phyloP scores from a whole-genome alignment of 73 alveolate genomes.

The Stentor coeruleus region DNA sequence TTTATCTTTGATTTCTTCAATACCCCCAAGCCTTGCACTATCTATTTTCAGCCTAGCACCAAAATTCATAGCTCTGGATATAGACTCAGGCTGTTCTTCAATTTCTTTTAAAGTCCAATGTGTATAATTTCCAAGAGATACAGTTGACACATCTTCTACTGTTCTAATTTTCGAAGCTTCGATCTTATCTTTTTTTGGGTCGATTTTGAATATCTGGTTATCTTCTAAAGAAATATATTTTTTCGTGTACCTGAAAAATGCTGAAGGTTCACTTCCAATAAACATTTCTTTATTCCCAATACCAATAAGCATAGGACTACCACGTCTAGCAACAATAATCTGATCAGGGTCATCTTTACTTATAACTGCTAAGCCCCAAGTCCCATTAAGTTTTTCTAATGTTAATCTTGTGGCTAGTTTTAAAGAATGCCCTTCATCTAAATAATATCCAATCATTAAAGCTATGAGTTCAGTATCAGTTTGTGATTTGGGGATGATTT shows the following conservation, averaged over 20 bases:
- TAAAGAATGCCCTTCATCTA: constrained; percentile 48
- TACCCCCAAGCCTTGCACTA: constrained; percentile 67
- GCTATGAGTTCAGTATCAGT: constrained; percentile 89
- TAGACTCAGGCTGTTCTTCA: constrained; percentile 67
- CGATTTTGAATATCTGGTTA: constrained; percentile 59
- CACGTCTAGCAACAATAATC: constrained; percentile 53
- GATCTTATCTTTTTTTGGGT: constrained; percentile 31
- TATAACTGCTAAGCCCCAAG: constrained; percentile 58
- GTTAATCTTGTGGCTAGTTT: constrained; percentile 60
- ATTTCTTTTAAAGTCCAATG: constrained; percentile 69
- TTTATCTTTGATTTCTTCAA: constrained; percentile 46
- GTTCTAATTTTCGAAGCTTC: constrained; percentile 36
- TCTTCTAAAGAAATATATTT: constrained; percentile 62
- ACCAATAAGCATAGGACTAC: constrained; percentile 59
- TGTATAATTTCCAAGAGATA: constrained; percentile 44
- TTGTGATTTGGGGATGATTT: constrained; percentile 53
- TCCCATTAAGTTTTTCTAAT: constrained; percentile 52
- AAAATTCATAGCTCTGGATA: constrained; percentile 59
- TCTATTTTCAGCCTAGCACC: constrained; percentile 66
- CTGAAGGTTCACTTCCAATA: constrained; percentile 73
- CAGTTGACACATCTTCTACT: background rate
- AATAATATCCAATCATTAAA: constrained; percentile 44
- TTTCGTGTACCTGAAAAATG: constrained; percentile 73
- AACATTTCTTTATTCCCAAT: constrained; percentile 37
- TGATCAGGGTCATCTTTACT: constrained; percentile 52